Base-by-base conservation (phyloP, 768 basidiomycete genomes). In the Suillus decipiens region DNA sequence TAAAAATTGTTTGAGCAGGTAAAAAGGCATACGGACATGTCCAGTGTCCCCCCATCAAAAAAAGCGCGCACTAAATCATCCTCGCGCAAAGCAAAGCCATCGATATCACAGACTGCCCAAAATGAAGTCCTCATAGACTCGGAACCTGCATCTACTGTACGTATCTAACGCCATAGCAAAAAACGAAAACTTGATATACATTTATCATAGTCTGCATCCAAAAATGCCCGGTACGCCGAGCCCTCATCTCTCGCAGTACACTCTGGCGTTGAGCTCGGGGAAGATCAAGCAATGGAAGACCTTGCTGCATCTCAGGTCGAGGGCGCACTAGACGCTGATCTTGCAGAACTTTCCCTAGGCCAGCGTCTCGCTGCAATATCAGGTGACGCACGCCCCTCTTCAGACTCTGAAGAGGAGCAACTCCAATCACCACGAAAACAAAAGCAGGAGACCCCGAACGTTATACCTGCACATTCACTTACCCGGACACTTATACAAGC, bases 401-500 rank as follows among this genome's bases (percentile, higher is more conserved):
- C 80, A 2, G 85, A 84, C 45, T 83, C 82, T 55, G 86, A 84
- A 61, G 79, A 81, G 17, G 79, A 79, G 17, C 79, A 81, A 28
- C 75, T 69, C 59, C n/a, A 41, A 53, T 64, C 67, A 58, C 67
- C 69, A 28, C 66, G 42, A 51, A 55, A 59, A 11, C 24, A 67
- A 61, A 71, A 57, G 62, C 67, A 62, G 56, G 71, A 60, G 24
- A 77, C 79, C 14, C 71, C 72, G 9, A 70, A 80, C n/a, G 75
- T 82, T 45, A 80, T 88, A 22, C 92, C 95, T 42, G 87, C 93
- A 1, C 87, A 89, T 66, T 96, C 96, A 0, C 84, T 99, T 63
- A 93, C 96, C 33, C 89, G 95, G 61, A 96, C 96, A 33, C 83
- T 99, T 56, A 92, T 96, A 63, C 97, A 99, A 78, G 96, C 97